Conservation (phyloP, 495 filamentous ascomycete genomes). For the Talaromyces nanjingensis region DNA sequence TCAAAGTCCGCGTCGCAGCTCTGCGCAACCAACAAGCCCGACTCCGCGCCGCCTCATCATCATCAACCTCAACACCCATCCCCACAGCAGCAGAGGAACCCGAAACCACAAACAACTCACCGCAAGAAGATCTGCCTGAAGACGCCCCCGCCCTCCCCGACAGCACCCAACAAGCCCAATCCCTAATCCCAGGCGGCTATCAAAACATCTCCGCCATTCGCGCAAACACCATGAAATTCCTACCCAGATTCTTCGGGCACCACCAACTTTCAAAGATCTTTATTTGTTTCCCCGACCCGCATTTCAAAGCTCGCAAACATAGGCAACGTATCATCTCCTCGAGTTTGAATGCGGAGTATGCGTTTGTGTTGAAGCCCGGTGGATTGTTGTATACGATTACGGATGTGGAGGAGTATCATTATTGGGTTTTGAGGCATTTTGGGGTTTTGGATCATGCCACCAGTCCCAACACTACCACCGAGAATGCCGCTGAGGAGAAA, state of each 20-base stretch:
- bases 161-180: slow-evolving; percentile 12
- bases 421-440: slow-evolving; percentile 88
- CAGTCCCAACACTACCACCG: not conserved
- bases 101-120: slow-evolving; percentile 22
- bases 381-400: slow-evolving; percentile 93
- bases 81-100: not conserved
- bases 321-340: slow-evolving; percentile 91
- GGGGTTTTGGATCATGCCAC: slow-evolving; percentile 27
- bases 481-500: slow-evolving; percentile 3
- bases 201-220: slow-evolving; percentile 82
- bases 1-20: slow-evolving; percentile 76
- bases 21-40: slow-evolving; percentile 60
- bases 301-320: slow-evolving; percentile 96
- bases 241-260: slow-evolving; percentile 86
- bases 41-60: slow-evolving; percentile 8
- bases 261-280: slow-evolving; percentile 80
- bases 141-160: slow-evolving; percentile 4
- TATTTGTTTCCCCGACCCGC: slow-evolving; percentile 96
- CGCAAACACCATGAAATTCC: slow-evolving; percentile 96
- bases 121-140: slow-evolving; percentile 14
- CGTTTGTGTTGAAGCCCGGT: slow-evolving; percentile 74
- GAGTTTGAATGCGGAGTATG: slow-evolving; percentile 85
- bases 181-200: slow-evolving; percentile 44
- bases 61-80: slow-evolving; percentile 9
- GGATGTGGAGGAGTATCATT: slow-evolving; percentile 88